Evolutionary conservation across 345 rosid genomes (phyloP).

Genomic region (Stellera chamaejasme): DNA sequence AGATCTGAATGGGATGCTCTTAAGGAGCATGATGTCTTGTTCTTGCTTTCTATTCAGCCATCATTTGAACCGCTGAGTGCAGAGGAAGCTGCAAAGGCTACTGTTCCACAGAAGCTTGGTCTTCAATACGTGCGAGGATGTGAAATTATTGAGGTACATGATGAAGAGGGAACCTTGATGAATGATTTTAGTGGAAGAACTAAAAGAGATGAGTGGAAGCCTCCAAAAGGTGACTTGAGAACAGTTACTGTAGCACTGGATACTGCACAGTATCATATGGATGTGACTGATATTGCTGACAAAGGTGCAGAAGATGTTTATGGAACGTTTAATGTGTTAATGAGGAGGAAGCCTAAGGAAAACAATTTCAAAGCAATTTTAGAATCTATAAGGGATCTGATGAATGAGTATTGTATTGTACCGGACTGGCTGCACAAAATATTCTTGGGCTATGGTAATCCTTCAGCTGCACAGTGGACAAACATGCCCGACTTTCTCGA

Average conservation of each 20-base stretch:
- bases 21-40: slow-evolving; percentile 97
- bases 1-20: slow-evolving; percentile 98
- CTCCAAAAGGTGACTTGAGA: slow-evolving; percentile 95
- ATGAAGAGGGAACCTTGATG: slow-evolving; percentile 93
- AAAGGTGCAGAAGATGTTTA: slow-evolving; percentile 92
- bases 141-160: slow-evolving; percentile 84
- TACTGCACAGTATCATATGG: slow-evolving; percentile 97
- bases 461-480: slow-evolving; percentile 98
- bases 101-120: slow-evolving; percentile 88
- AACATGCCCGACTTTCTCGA: slow-evolving; percentile 95
- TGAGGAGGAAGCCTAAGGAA: slow-evolving; percentile 99
- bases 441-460: slow-evolving; percentile 96
- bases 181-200: slow-evolving; percentile 94
- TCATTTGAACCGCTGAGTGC: slow-evolving; percentile 89
- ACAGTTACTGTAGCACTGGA: slow-evolving; percentile 90
- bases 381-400: slow-evolving; percentile 98
- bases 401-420: slow-evolving; percentile 98
- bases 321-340: slow-evolving; percentile 77
- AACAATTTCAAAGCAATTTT: slow-evolving; percentile 97
- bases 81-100: slow-evolving; percentile 91
- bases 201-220: slow-evolving; percentile 97
- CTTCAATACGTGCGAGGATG: slow-evolving; percentile 95
- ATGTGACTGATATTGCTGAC: slow-evolving; percentile 84
- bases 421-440: slow-evolving; percentile 97
- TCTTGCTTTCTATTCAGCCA: slow-evolving; percentile 83